Evolutionary conservation across 2,329 filamentous ascomycete genomes (phyloP).

Genomic region (Lachnellula suecica): DNA sequence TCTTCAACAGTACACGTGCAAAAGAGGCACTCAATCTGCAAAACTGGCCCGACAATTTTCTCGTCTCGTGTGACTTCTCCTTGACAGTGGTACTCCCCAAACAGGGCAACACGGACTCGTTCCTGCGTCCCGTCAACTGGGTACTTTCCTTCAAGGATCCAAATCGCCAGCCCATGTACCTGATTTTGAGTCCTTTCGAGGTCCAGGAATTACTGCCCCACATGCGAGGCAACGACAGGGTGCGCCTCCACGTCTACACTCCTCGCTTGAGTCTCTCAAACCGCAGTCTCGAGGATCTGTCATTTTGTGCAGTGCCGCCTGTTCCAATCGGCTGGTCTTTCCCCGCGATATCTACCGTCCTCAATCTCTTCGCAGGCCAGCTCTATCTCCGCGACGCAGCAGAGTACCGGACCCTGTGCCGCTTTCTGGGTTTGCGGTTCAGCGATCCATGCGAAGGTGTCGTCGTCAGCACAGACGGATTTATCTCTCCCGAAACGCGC

Average conservation of each 20-base stretch:
- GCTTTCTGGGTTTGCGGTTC: slow-evolving; percentile 49
- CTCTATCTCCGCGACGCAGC: slow-evolving; percentile 56
- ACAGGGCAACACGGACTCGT: slow-evolving; percentile 39
- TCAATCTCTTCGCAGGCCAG: slow-evolving; percentile 69
- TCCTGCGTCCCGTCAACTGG: slow-evolving; percentile 54
- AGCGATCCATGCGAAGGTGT: slow-evolving; percentile 6
- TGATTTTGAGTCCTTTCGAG: slow-evolving; percentile 62
- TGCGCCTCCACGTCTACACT: slow-evolving; percentile 51
- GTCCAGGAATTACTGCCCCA: slow-evolving; percentile 48
- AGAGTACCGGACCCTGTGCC: slow-evolving; percentile 54
- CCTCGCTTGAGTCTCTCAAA: slow-evolving; percentile 41
- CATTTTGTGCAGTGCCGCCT: slow-evolving; percentile 41
- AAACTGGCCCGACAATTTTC: slow-evolving; percentile 39
- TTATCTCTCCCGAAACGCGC: slow-evolving; percentile 25
- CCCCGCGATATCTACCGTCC: slow-evolving; percentile 36
- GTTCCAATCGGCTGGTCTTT: slow-evolving; percentile 17
- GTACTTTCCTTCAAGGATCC: slow-evolving; percentile 39
- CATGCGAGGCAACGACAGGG: slow-evolving; percentile 36
- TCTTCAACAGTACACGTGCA: slow-evolving; percentile 41
- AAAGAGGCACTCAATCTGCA: slow-evolving; percentile 32
- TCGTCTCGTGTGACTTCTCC: slow-evolving; percentile 52
- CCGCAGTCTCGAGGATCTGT: slow-evolving; percentile 44
- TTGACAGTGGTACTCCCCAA: slow-evolving; percentile 38
- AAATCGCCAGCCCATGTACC: slow-evolving; percentile 7
- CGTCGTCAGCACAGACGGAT: slow-evolving; percentile 34